Evolutionary conservation across 805 yeast species (phyloP), one percentile per base, ranked within the genome.

Genomic region (Yarrowia sp.): DNA sequence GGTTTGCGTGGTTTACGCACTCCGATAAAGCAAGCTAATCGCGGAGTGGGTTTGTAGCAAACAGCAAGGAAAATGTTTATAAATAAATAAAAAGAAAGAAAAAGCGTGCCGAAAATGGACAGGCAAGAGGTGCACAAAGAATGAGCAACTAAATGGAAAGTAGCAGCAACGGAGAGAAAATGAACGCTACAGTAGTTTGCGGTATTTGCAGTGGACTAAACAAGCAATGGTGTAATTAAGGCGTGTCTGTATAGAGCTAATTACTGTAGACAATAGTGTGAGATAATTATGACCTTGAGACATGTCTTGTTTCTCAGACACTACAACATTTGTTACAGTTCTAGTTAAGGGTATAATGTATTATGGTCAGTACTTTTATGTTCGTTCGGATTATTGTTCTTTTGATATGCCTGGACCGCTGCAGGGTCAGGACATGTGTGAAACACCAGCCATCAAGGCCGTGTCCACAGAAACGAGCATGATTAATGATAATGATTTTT

Each of bases 281-380:
- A n/a, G n/a, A n/a, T 22, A 22, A 22, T 22, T 22, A 22, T 22
- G 28, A 22, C 28, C 4, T 22, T 22, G 28, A 22, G 28, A 22
- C 28, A 22, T 22, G 28, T 22, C 28, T 22, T 22, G 28, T 22
- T 22, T n/a, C n/a, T n/a, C n/a, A n/a, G n/a, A n/a, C n/a, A n/a
- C n/a, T n/a, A n/a, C n/a, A n/a, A n/a, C n/a, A n/a, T n/a, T 22
- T 22, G 28, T 22, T 22, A 22, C 28, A 22, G 28, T 22, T 22
- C 4, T 22, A 22, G 28, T 22, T 22, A 22, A 0, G 45, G 44
- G 43, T 36, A 51, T 51, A 51, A 51, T 51, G 60, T 51, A 51
- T 51, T 51, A 51, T 36, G 44, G 60, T 51, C 60, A 51, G 60
- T 51, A 39, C 60, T 51, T 38, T 38, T 51, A 18, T 48, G n/a